These are phyloP conservation scores for Trichoderma arundinaceum DNA, from an alignment of 2,329 filamentous ascomycete species.

Conservation along the genomic window DNA sequence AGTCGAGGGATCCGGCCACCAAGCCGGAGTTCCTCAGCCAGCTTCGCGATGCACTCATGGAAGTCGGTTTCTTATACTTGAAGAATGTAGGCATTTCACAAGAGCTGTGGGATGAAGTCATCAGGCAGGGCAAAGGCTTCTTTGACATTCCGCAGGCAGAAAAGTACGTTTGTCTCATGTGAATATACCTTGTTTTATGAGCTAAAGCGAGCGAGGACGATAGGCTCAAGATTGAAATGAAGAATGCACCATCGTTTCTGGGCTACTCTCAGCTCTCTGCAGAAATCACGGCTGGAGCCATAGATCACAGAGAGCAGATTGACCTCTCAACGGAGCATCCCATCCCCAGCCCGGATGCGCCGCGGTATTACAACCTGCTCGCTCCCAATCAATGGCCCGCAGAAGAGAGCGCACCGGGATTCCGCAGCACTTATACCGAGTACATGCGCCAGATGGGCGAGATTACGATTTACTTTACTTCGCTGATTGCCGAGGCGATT, in stretches of 20 bases:
- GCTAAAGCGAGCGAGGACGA: neutral
- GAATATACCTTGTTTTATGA: neutral
- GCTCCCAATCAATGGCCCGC: constrained; percentile 84
- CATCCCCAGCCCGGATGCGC: constrained; percentile 64
- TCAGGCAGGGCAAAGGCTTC: constrained; percentile 71
- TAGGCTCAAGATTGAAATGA: constrained; percentile 73
- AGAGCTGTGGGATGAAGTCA: constrained; percentile 67
- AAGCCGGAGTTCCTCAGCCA: constrained; percentile 75
- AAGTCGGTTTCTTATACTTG: constrained; percentile 88
- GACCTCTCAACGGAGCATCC: constrained; percentile 83
- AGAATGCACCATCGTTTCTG: constrained; percentile 73
- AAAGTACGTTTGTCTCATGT: constrained; percentile 58
- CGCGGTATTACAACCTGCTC: constrained; percentile 75
- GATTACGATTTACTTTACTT: constrained; percentile 76
- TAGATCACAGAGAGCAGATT: constrained; percentile 85
- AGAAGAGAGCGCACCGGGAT: constrained; percentile 64
- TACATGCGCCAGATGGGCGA: constrained; percentile 79
- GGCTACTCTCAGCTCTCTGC: constrained; percentile 70
- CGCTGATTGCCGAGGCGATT: constrained; percentile 84
- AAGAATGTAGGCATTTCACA: constrained; percentile 77
- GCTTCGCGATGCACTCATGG: constrained; percentile 76
- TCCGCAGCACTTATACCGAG: constrained; percentile 70
- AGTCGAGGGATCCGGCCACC: constrained; percentile 65
- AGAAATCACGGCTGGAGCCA: constrained; percentile 73
- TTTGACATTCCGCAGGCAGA: constrained; percentile 78